Evolutionary conservation across 192 early-diverging fungal species (phyloP).

Genomic region (Phlyctochytrium planicorne): DNA sequence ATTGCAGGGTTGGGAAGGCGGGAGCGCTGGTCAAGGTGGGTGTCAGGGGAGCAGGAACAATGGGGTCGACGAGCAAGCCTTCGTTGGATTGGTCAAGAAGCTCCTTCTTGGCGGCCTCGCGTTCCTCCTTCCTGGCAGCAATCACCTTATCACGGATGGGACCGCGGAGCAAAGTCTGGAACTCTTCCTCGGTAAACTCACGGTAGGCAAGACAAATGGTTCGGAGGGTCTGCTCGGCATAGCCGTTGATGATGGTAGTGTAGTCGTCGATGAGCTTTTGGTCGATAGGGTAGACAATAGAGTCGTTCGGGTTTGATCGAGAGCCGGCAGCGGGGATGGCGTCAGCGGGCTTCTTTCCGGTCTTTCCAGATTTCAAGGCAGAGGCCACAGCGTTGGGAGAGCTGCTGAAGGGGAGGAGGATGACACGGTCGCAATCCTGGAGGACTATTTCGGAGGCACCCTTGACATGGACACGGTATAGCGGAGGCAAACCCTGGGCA

Average conservation of each 20-base stretch:
- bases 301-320: constrained; percentile 13
- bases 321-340: constrained; percentile 13
- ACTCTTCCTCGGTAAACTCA: constrained; percentile 24
- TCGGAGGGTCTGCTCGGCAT: constrained; percentile 77
- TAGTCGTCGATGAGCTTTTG: constrained; percentile 12
- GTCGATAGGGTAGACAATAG: constrained; percentile 13
- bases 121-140: constrained; percentile 16
- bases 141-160: constrained; percentile 13
- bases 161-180: constrained; percentile 18
- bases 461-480: constrained; percentile 82
- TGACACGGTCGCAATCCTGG: constrained; percentile 19
- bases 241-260: constrained; percentile 60
- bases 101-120: not conserved
- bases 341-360: not conserved
- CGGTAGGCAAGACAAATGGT: constrained; percentile 83
- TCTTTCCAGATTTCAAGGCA: constrained; percentile 12
- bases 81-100: not conserved
- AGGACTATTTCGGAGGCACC: constrained; percentile 64
- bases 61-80: constrained; percentile 10
- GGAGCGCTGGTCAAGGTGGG: not conserved
- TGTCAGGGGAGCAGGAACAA: not conserved
- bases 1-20: not conserved
- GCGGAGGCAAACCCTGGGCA: constrained; percentile 2
- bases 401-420: constrained; percentile 19
- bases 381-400: constrained; percentile 57